These are phyloP conservation scores for Aristolochia fimbriata DNA, from an alignment of 164 flowering plant species.

Conservation along the genomic window DNA sequence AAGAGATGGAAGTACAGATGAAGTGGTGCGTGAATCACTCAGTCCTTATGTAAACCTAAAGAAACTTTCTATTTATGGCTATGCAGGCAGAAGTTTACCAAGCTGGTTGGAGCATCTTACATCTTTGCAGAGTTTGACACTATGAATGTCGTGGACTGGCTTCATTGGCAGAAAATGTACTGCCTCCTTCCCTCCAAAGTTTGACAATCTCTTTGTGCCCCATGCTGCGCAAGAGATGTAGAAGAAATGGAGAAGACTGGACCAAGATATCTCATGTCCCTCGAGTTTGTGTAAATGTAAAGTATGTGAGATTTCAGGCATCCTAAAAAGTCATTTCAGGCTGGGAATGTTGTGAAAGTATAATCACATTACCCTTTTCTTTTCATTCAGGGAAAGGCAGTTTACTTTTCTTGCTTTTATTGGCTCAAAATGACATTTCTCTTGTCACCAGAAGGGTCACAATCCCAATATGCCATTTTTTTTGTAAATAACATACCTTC, in stretches of 20 bases:
- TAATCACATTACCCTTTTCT: too few species aligned
- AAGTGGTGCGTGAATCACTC: conserved; percentile 7
- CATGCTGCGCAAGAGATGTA: conserved; percentile 3
- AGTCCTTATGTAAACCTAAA: conserved; percentile 20
- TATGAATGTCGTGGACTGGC: conserved; percentile 3
- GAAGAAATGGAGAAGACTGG: conserved; percentile 9
- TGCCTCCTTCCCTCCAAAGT: not conserved
- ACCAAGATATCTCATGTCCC: conserved; percentile 7
- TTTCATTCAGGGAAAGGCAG: too few species aligned
- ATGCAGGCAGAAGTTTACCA: conserved; percentile 20
- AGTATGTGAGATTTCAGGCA: too few species aligned
- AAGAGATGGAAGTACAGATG: not conserved
- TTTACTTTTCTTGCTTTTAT: too few species aligned
- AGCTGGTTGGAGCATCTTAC: conserved; percentile 19
- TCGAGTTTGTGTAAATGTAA: too few species aligned
- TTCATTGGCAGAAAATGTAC: conserved; percentile 4
- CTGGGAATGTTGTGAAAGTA: too few species aligned
- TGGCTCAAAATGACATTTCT: too few species aligned
- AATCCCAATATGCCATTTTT: too few species aligned
- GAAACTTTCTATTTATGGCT: conserved; percentile 13
- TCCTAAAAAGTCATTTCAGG: too few species aligned
- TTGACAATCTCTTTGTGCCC: conserved; percentile 1
- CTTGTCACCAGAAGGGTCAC: too few species aligned
- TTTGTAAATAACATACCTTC: too few species aligned
- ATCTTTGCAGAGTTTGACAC: conserved; percentile 7